Percentiles rank a stretch among this genome's conserved stretches.
Conservation (phyloP, 768 basidiomycete genomes). For the Steccherinum ochraceum region DNA sequence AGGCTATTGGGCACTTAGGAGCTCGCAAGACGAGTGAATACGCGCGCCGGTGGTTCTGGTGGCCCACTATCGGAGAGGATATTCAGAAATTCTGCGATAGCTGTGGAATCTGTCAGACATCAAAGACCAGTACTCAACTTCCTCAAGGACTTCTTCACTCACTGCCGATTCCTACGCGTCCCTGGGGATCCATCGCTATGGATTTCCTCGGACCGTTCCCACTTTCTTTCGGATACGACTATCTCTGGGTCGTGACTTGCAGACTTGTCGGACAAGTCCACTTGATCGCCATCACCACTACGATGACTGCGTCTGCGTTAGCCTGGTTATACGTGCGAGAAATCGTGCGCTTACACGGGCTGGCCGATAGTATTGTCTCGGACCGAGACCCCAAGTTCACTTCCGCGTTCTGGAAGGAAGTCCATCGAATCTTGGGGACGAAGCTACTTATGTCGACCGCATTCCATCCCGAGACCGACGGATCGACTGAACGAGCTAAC, state of each 20-base stretch:
- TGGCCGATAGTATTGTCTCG: conserved; percentile 14
- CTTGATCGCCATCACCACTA: conserved; percentile 5
- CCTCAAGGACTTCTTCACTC: conserved; percentile 25
- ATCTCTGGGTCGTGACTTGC: conserved; percentile 15
- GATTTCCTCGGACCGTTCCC: conserved; percentile 36
- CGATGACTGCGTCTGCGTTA: background rate
- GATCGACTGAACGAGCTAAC: conserved; percentile 30
- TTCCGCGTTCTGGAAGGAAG: conserved; percentile 26
- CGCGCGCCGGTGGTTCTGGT: conserved; percentile 31
- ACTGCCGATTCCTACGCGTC: conserved; percentile 23
- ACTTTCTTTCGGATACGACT: conserved; percentile 17
- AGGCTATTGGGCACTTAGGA: conserved; percentile 27
- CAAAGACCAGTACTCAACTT: conserved; percentile 5
- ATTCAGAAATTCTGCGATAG: conserved; percentile 16
- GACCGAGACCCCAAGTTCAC: conserved; percentile 31
- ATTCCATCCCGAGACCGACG: conserved; percentile 40
- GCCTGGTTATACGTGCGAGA: conserved; percentile 3
- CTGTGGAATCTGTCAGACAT: conserved; percentile 17
- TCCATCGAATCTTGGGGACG: conserved; percentile 15
- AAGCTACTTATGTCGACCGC: conserved; percentile 31
- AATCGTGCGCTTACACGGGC: conserved; percentile 1
- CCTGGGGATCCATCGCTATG: conserved; percentile 33
- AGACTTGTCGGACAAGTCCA: conserved; percentile 18
- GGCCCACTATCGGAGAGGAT: conserved; percentile 16
- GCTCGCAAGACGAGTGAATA: conserved; percentile 22